These are phyloP conservation scores for Enteropsectra breve DNA, from an alignment of 371 early-diverging fungal genomes.

Conservation along the genomic window DNA sequence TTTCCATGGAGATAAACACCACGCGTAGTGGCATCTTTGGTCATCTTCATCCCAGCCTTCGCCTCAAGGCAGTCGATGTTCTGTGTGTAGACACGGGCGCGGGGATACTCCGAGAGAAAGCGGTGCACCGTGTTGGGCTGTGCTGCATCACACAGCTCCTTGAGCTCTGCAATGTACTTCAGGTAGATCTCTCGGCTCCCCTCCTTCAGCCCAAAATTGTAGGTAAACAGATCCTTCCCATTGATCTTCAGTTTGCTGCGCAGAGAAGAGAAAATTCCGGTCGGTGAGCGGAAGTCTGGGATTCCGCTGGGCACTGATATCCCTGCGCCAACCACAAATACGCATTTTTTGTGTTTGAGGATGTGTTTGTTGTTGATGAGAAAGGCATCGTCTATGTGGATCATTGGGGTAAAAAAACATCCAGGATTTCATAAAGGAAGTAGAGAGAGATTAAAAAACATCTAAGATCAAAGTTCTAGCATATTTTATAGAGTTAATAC, in stretches of 20 bases:
- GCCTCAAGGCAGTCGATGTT: constrained; percentile 92
- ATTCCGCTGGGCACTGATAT: constrained; percentile 88
- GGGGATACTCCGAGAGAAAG: constrained; percentile 73
- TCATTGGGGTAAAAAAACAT: constrained; percentile 7
- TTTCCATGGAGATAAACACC: constrained; percentile 60
- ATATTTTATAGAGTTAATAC: background rate
- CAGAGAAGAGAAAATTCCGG: constrained; percentile 81
- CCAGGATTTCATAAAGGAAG: too few relatives aligned
- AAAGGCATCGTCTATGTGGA: constrained; percentile 16
- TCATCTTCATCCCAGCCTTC: constrained; percentile 67
- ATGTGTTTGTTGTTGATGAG: constrained; percentile 13
- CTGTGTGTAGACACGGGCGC: constrained; percentile 84
- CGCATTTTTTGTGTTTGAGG: constrained; percentile 62
- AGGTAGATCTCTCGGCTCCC: constrained; percentile 72
- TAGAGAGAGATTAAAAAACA: background rate
- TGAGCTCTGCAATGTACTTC: constrained; percentile 80
- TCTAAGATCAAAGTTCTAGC: background rate
- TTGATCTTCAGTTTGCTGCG: constrained; percentile 69
- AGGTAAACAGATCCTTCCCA: constrained; percentile 84
- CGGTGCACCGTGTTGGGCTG: constrained; percentile 73
- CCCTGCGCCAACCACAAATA: constrained; percentile 78
- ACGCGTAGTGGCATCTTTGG: constrained; percentile 7
- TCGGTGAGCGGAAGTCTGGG: constrained; percentile 86
- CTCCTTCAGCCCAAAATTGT: constrained; percentile 61
- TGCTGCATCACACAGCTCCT: constrained; percentile 65